A percentile compares a stretch with the other conserved stretches of the same genome.
These are phyloP conservation scores for Quercus variabilis DNA, from an alignment of 306 rosid genomes.

Conservation along the genomic window DNA sequence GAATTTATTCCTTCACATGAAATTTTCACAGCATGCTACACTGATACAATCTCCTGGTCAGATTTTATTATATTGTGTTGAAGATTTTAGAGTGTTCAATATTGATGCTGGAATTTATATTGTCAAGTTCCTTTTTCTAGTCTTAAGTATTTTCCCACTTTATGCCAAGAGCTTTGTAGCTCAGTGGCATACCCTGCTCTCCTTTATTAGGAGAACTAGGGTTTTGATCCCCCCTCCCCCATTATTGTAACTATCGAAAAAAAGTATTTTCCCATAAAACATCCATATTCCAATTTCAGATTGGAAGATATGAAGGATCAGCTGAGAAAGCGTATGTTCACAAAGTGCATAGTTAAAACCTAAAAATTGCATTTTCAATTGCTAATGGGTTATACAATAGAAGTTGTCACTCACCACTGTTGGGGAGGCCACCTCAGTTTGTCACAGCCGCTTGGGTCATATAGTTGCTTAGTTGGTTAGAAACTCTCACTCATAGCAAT, in stretches of 20 bases:
- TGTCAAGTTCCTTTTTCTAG: not conserved
- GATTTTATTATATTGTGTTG: conserved; percentile 9
- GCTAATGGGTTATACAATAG: conserved; percentile 43
- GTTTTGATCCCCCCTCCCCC: too few relatives aligned
- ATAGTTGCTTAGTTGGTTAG: too few relatives aligned
- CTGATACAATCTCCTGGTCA: conserved; percentile 4
- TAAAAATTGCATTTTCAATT: conserved; percentile 46
- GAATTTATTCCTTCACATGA: not conserved
- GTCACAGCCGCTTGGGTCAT: too few relatives aligned
- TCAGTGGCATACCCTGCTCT: too few relatives aligned
- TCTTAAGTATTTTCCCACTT: not conserved
- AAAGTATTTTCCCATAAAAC: too few relatives aligned
- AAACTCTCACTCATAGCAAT: too few relatives aligned
- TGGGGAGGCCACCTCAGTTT: too few relatives aligned
- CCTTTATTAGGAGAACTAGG: too few relatives aligned
- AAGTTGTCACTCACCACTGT: too few relatives aligned
- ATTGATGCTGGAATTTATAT: not conserved
- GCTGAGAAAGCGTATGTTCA: conserved; percentile 85
- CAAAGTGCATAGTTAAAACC: conserved; percentile 61
- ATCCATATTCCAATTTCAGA: conserved; percentile 41
- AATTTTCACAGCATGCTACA: not conserved
- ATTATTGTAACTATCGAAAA: too few relatives aligned
- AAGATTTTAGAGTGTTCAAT: not conserved
- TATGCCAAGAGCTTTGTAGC: not conserved
- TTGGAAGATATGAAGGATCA: conserved; percentile 86